Evolutionary conservation across 1,284 basidiomycete genomes (phyloP).

Genomic region (Heterobasidion occidentale): DNA sequence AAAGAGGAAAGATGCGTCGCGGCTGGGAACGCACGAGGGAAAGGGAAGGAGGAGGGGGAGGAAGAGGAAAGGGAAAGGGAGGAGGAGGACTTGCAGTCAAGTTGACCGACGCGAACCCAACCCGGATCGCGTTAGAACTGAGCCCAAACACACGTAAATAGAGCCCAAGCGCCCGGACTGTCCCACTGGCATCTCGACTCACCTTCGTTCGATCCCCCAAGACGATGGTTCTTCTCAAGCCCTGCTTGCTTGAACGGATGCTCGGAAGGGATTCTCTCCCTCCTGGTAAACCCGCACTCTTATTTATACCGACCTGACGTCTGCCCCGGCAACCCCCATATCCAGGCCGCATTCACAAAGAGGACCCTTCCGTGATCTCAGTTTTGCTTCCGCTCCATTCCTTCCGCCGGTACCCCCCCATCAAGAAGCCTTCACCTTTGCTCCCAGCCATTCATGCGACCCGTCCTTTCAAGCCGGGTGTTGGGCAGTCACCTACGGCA

Average conservation of each 20-base stretch:
- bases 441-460: no score
- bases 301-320: background rate
- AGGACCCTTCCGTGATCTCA: background rate
- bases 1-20: background rate
- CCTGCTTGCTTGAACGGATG: no score
- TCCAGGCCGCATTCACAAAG: background rate
- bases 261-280: no score
- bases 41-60: background rate
- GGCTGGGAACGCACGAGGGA: background rate
- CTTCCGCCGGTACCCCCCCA: background rate
- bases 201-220: no score
- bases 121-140: background rate
- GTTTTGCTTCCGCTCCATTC: background rate
- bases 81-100: conserved; percentile 1
- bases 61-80: background rate
- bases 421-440: no score
- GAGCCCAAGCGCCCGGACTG: background rate
- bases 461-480: no score
- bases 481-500: no score
- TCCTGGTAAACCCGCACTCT: background rate
- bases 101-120: background rate
- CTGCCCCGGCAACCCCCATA: background rate
- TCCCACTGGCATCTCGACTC: no score
- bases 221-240: no score
- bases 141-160: background rate